Evolutionary conservation across 163 green algal species (phyloP).

Genomic region (Scenedesmus sp.): DNA sequence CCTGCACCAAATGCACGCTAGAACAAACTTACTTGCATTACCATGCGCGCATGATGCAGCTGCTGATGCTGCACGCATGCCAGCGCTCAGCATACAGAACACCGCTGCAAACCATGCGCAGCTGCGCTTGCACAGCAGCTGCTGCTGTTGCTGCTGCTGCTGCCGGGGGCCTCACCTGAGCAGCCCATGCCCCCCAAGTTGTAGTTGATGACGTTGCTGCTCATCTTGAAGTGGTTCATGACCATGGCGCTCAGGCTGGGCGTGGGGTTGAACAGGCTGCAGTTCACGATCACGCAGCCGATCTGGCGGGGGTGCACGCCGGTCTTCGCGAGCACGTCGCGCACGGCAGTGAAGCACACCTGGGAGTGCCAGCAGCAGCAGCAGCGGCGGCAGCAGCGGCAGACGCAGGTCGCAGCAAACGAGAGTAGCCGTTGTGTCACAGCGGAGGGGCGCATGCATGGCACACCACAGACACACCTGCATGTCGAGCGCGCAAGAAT

Average conservation of each 20-base stretch:
- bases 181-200: slow-evolving; percentile 83
- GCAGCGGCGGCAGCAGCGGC: background rate
- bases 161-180: slow-evolving; percentile 58
- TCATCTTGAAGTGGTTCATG: slow-evolving; percentile 96
- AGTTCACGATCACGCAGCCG: slow-evolving; percentile 95
- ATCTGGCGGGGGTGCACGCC: slow-evolving; percentile 77
- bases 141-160: no score
- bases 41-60: no score
- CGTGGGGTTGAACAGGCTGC: slow-evolving; percentile 94
- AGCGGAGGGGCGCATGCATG: background rate
- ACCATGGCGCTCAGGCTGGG: slow-evolving; percentile 92
- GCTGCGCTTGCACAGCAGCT: no score
- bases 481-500: no score
- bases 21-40: no score
- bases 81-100: no score
- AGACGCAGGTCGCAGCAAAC: no score
- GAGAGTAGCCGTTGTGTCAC: background rate
- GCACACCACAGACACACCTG: background rate
- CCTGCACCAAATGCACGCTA: no score
- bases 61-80: no score
- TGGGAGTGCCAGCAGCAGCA: slow-evolving; percentile 13
- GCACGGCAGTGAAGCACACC: slow-evolving; percentile 62
- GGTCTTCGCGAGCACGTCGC: slow-evolving; percentile 59
- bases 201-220: slow-evolving; percentile 84
- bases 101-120: no score